Evolutionary conservation across 345 rosid genomes (phyloP).

Genomic region (Populus ilicifolia): DNA sequence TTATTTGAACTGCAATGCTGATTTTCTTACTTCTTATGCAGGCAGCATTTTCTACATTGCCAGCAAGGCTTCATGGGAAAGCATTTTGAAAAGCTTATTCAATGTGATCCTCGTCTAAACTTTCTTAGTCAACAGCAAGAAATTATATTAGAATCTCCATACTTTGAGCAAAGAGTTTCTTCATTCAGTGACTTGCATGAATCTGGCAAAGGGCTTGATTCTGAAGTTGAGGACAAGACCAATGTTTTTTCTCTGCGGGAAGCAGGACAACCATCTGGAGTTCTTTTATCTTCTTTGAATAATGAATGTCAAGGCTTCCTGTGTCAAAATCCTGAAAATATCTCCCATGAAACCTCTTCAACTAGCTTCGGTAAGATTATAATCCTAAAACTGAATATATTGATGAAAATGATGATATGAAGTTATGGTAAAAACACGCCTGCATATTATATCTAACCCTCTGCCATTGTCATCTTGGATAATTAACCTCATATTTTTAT

Average conservation of each 20-base stretch:
- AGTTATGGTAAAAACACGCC: too few relatives aligned
- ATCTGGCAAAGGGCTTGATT: conserved; percentile 11
- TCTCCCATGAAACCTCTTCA: conserved; percentile 62
- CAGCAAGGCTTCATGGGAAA: conserved; percentile 76
- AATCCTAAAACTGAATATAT: background rate
- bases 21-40: conserved; percentile 13
- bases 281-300: conserved; percentile 18
- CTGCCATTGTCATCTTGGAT: background rate
- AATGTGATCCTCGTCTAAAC: conserved; percentile 81
- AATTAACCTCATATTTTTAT: background rate
- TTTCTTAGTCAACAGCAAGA: conserved; percentile 65
- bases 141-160: conserved; percentile 6
- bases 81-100: conserved; percentile 92
- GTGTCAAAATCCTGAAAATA: conserved; percentile 15
- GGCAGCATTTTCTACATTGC: conserved; percentile 92
- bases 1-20: background rate
- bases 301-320: conserved; percentile 5
- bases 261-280: conserved; percentile 46
- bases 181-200: conserved; percentile 18
- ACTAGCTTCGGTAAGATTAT: conserved; percentile 66
- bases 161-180: conserved; percentile 2
- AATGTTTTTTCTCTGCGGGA: conserved; percentile 46
- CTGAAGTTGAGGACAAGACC: conserved; percentile 22
- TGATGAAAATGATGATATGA: background rate
- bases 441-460: background rate